Evolutionary conservation across 163 green algal species (phyloP), one percentile per base, ranked within the genome.

Genomic region (Scenedesmus sp.): DNA sequence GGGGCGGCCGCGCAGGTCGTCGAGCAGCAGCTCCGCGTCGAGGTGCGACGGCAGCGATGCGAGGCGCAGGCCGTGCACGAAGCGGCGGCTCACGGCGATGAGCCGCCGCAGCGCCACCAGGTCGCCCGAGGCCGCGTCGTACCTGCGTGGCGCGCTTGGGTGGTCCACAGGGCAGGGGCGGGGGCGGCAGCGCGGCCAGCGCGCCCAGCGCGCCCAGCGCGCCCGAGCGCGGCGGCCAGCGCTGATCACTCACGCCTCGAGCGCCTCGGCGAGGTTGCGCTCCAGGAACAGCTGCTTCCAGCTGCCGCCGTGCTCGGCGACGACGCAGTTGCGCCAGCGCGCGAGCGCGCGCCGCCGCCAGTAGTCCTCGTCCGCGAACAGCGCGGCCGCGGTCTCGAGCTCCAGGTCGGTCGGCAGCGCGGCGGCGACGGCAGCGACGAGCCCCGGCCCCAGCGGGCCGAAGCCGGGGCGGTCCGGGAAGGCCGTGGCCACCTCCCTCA

Each of bases 31-130:
- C 48, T 81, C 45, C 24, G 93, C 77, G 83, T 95, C 91, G 39
- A 96, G 72, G 73, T 94, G 89, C 0, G 85, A 92, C 0, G 92
- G 92, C 63, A 95, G 85, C 85, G 94, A 89, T 67, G 85, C 64
- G 39, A 95, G 39, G 24, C 83, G 65, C 33, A 96, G 48, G 3
- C 70, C 77, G 29, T 90, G 88, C 42, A 94, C 89, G n/a, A n/a
- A n/a, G n/a, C n/a, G n/a, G 3, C 73, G 54, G 17, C 83, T 89
- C 73, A 91, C 94, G 9, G 85, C 83, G 42, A 96, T 81, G 58
- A 95, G 76, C 0, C 90, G 82, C 63, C 85, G 86, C 26, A 96
- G 80, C n/a, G 81, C 84, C 6, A 82, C 77, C 28, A 91, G 15
- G 22, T 88, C 86, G 17, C 67, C 78, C 2, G 73, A 51, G 1